phyloP scores from a whole-genome alignment of 768 basidiomycete genomes.

The Tricholoma matsutake region DNA sequence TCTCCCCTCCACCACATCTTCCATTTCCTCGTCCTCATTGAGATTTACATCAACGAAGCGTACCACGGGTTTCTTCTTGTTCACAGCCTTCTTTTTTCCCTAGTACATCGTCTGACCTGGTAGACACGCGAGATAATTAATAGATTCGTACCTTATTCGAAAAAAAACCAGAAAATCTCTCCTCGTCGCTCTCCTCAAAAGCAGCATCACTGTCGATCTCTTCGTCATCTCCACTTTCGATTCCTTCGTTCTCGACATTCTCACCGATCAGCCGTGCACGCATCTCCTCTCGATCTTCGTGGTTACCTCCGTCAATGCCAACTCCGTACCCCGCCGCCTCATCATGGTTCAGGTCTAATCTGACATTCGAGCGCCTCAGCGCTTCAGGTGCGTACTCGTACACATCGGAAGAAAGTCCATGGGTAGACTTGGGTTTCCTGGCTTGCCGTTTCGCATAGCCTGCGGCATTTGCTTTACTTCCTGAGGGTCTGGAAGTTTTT shows the following conservation, averaged over 20 bases:
- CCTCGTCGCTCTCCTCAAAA: conserved; percentile 79
- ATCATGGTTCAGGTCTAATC: conserved; percentile 53
- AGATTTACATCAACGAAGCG: conserved; percentile 59
- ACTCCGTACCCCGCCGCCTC: conserved; percentile 43
- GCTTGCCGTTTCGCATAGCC: conserved; percentile 53
- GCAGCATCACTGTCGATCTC: conserved; percentile 84
- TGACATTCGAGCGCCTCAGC: conserved; percentile 49
- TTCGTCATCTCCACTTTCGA: conserved; percentile 75
- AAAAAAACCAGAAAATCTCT: conserved; percentile 70
- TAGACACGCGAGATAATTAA: not conserved
- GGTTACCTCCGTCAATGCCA: conserved; percentile 40
- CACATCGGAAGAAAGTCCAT: conserved; percentile 44
- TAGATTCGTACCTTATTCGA: conserved; percentile 36
- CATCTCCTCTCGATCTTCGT: conserved; percentile 36
- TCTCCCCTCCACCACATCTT: conserved; percentile 10
- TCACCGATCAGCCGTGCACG: conserved; percentile 51
- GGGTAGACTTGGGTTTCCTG: conserved; percentile 36
- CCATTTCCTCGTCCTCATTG: conserved; percentile 50
- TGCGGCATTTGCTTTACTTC: conserved; percentile 37
- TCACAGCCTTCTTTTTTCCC: conserved; percentile 23
- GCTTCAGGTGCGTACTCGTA: conserved; percentile 60
- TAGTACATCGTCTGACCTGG: conserved; percentile 14
- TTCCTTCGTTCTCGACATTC: conserved; percentile 46
- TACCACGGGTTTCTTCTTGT: conserved; percentile 32
- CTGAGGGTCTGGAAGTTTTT: conserved; percentile 19